These are phyloP conservation scores for Euphorbia corollata DNA, from an alignment of 441 rosid genomes.

Conservation along the genomic window DNA sequence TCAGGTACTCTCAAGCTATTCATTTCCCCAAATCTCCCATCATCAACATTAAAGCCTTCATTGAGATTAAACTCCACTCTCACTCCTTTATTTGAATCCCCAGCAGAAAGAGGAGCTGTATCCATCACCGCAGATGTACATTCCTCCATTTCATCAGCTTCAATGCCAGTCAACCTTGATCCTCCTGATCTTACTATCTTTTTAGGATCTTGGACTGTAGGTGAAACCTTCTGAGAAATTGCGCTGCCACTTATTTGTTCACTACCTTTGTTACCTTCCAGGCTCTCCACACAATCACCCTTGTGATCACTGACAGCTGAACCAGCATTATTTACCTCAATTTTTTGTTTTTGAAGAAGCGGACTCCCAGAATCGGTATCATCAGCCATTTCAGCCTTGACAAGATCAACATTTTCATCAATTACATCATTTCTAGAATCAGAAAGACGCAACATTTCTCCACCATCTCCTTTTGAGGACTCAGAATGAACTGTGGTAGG, in stretches of 20 bases:
- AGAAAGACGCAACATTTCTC: slow-evolving; percentile 24
- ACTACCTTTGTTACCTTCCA: slow-evolving; percentile 23
- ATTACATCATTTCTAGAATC: slow-evolving; percentile 23
- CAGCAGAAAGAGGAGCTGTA: slow-evolving; percentile 31
- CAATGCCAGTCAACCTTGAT: slow-evolving; percentile 28
- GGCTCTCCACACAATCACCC: slow-evolving; percentile 28
- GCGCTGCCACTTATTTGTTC: slow-evolving; percentile 19
- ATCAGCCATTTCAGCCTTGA: slow-evolving; percentile 19
- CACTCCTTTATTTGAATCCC: no score
- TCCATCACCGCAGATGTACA: slow-evolving; percentile 33
- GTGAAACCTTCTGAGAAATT: slow-evolving; percentile 21
- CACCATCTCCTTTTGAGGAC: slow-evolving; percentile 23
- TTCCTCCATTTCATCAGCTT: slow-evolving; percentile 48
- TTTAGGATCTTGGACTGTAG: slow-evolving; percentile 27
- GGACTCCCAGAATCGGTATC: slow-evolving; percentile 24
- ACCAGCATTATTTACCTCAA: slow-evolving; percentile 26
- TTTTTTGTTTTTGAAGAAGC: slow-evolving; percentile 23
- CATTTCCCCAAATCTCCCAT: slow-evolving; percentile 36
- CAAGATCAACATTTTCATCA: slow-evolving; percentile 29
- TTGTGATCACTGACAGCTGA: slow-evolving; percentile 27
- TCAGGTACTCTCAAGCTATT: slow-evolving; percentile 31
- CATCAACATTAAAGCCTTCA: slow-evolving; percentile 69
- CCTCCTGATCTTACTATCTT: slow-evolving; percentile 28
- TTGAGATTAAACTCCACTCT: slow-evolving; percentile 79
- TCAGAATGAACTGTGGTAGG: slow-evolving; percentile 21